Evolutionary conservation across 1,284 basidiomycete genomes (phyloP), one percentile per base, ranked within the genome.

Genomic region (Porodaedalea pini): DNA sequence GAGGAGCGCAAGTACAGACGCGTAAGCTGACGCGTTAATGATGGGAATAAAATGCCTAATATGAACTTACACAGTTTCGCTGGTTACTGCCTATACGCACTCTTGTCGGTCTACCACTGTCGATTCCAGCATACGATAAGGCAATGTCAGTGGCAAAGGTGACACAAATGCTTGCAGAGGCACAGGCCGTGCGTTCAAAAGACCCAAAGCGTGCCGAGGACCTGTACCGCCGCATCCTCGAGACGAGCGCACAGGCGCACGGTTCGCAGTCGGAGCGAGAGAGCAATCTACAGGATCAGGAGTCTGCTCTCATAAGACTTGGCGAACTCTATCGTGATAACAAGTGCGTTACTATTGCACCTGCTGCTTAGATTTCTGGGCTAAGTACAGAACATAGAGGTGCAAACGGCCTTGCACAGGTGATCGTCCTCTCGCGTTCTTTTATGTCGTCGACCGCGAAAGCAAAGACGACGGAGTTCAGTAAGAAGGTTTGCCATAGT

Each of bases 381-480:
- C 25, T 27, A 17, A 41, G 5, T 4, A n/a, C 13, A 23, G 3
- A 8, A 27, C 43, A 4, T 63, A 95, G 92, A 66, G 90, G 98
- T 75, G 86, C 92, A 4, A 73, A 87, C 61, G 90, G 90, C 23
- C 79, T 99, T 1, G 92, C 94, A 1, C 83, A 92, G 58, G 86
- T 97, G 11, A 92, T 98, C 55, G 89, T 86, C 0, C 81, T 89
- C 31, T 96, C 93, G 0, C 79, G 94, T 54, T 82, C 87, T 0
- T 96, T 97, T 76, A 94, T 98, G 86, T 89, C 91, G 0, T 89
- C 90, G 13, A 94, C 94, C 1, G 95, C 96, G 25, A 99, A 99
- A 73, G 96, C 97, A 6, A 99, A 99, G 75, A 98, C 96, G 0
- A 95, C 96, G 2, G 98, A 98, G 75, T 84, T 98, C 62, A 94